Conservation (phyloP, 768 basidiomycete genomes). For the Agaricus sinodeliciosus region DNA sequence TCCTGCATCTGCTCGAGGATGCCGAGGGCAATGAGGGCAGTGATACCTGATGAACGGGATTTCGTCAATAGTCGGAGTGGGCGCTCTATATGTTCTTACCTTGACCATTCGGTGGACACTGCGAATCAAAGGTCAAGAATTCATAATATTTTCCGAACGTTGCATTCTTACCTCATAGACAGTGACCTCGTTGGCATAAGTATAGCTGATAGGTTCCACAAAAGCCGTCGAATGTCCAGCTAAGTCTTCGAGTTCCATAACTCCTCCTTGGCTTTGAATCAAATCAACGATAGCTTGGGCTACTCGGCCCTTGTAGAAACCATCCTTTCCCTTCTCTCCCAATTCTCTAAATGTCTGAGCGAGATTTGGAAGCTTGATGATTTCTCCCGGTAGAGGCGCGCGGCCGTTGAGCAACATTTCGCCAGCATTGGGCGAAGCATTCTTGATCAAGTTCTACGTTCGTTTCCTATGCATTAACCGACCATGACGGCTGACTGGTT, state of each 20-base stretch:
- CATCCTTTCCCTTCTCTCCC: conserved; percentile 77
- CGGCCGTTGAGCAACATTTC: conserved; percentile 85
- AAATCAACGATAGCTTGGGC: conserved; percentile 88
- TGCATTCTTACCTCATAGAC: conserved; percentile 67
- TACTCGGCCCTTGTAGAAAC: conserved; percentile 89
- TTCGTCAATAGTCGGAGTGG: not conserved
- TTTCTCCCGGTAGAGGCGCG: conserved; percentile 81
- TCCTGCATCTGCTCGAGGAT: conserved; percentile 85
- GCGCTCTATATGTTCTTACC: conserved; percentile 31
- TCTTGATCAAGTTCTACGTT: conserved; percentile 56
- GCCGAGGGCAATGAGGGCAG: conserved; percentile 87
- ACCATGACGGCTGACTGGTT: not conserved
- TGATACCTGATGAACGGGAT: conserved; percentile 44
- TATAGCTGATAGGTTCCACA: conserved; percentile 89
- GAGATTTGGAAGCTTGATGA: conserved; percentile 75
- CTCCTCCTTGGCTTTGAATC: conserved; percentile 79
- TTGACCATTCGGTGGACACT: conserved; percentile 98
- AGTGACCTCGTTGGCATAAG: conserved; percentile 78
- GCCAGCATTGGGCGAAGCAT: conserved; percentile 76
- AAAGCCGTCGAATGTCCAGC: conserved; percentile 73
- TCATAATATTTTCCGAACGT: not conserved
- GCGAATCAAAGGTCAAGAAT: conserved; percentile 5
- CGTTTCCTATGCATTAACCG: not conserved
- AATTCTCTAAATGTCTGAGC: conserved; percentile 80
- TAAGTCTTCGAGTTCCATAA: conserved; percentile 93